Conservation (phyloP, 1,284 basidiomycete species). For the Rhodotorula sp. region DNA sequence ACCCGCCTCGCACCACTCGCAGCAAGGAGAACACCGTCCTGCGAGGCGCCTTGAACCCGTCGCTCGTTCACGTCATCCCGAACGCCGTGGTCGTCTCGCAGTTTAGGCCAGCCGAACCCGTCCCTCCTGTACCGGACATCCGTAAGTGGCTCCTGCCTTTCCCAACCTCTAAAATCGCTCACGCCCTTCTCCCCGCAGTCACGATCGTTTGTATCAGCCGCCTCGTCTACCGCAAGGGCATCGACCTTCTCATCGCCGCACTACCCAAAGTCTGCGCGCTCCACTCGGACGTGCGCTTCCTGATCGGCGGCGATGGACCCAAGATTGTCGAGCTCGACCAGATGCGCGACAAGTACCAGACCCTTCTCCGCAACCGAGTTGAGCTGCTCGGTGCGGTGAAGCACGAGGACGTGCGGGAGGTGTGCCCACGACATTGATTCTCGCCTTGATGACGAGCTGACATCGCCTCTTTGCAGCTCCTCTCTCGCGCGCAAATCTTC, state of each 20-base stretch:
- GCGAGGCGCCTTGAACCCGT: slow-evolving; percentile 70
- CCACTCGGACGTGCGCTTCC: slow-evolving; percentile 80
- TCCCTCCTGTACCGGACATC: slow-evolving; percentile 56
- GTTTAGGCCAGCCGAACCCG: slow-evolving; percentile 65
- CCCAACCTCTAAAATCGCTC: background rate
- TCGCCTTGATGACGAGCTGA: background rate
- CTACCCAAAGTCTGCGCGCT: slow-evolving; percentile 82
- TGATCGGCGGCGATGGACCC: slow-evolving; percentile 89
- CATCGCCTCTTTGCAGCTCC: slow-evolving; percentile 59
- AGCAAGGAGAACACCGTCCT: slow-evolving; percentile 85
- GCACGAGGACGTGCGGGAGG: slow-evolving; percentile 77
- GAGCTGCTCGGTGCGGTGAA: slow-evolving; percentile 78
- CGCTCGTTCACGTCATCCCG: slow-evolving; percentile 83
- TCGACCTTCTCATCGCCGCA: slow-evolving; percentile 89
- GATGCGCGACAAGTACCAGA: slow-evolving; percentile 80
- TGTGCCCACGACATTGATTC: slow-evolving; percentile 54
- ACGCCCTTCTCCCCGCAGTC: slow-evolving; percentile 56
- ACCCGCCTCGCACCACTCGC: slow-evolving; percentile 55
- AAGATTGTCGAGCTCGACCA: slow-evolving; percentile 93
- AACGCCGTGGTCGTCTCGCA: slow-evolving; percentile 87
- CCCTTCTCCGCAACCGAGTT: slow-evolving; percentile 80
- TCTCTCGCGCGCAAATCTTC: slow-evolving; percentile 82
- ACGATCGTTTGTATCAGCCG: slow-evolving; percentile 92
- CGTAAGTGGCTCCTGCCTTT: slow-evolving; percentile 56
- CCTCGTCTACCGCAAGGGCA: slow-evolving; percentile 94